Percentiles rank a stretch among this genome's conserved stretches.
Conservation (phyloP, 352 stramenopile species). For the Pythium dissimile region DNA sequence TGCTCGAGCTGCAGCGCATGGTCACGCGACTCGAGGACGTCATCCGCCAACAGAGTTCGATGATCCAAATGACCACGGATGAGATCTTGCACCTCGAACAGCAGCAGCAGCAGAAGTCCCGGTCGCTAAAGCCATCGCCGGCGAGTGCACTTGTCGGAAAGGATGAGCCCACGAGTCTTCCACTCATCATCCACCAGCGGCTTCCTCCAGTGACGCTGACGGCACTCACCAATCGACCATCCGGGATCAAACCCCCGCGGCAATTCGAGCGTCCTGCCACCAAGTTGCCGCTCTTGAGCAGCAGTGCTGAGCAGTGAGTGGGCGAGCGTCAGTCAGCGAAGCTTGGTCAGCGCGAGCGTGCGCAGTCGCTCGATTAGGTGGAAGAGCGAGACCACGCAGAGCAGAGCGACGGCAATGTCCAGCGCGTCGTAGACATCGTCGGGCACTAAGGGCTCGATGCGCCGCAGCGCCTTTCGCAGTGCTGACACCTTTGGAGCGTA, state of each 20-base stretch:
- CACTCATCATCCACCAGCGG: neutral
- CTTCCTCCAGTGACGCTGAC: neutral
- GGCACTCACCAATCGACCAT: neutral
- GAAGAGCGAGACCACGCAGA: slow-evolving; percentile 32
- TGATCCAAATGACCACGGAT: slow-evolving; percentile 18
- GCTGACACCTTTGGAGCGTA: slow-evolving; percentile 26
- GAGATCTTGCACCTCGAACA: slow-evolving; percentile 17
- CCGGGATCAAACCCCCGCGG: slow-evolving; percentile 19
- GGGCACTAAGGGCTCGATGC: slow-evolving; percentile 18
- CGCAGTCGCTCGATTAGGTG: slow-evolving; percentile 30
- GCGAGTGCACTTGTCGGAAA: neutral
- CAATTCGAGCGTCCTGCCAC: slow-evolving; percentile 20
- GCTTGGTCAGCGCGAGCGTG: neutral
- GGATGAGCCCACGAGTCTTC: neutral
- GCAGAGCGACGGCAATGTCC: slow-evolving; percentile 29
- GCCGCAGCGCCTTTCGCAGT: neutral
- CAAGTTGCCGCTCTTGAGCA: slow-evolving; percentile 10
- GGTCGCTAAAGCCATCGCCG: neutral
- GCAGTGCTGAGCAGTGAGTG: too few species aligned
- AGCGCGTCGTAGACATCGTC: slow-evolving; percentile 29
- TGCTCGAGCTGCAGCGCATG: slow-evolving; percentile 22
- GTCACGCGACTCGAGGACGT: slow-evolving; percentile 17
- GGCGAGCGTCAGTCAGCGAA: too few species aligned
- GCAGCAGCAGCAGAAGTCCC: neutral
- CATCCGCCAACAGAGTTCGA: slow-evolving; percentile 19